Conservation (phyloP, 1,284 basidiomycete genomes). For the Schizopora paradoxa region DNA sequence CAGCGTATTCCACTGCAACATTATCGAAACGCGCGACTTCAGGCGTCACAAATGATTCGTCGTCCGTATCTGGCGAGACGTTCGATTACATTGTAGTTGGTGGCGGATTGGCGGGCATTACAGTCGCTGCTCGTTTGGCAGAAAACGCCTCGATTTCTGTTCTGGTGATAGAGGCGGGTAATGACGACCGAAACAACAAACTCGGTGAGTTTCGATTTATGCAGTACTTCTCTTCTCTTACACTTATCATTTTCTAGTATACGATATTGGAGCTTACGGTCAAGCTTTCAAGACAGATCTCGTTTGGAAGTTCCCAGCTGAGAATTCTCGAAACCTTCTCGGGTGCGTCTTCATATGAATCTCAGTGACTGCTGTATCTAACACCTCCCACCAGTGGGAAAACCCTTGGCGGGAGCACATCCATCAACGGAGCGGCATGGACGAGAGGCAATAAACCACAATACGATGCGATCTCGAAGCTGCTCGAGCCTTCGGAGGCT, state of each 20-base stretch:
- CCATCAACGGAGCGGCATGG: constrained; percentile 56
- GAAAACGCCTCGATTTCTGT: constrained; percentile 49
- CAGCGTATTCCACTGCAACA: too few species aligned
- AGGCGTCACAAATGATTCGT: constrained; percentile 10
- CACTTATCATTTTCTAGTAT: too few species aligned
- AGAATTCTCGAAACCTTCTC: constrained; percentile 40
- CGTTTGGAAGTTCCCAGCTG: constrained; percentile 46
- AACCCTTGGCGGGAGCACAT: constrained; percentile 54
- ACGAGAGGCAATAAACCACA: constrained; percentile 52
- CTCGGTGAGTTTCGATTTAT: too few species aligned
- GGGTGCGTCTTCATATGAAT: constrained; percentile 39
- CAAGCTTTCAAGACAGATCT: constrained; percentile 41
- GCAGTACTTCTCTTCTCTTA: too few species aligned
- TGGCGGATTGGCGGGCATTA: constrained; percentile 57
- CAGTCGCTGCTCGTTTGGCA: constrained; percentile 54
- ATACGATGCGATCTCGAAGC: constrained; percentile 48
- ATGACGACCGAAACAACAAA: constrained; percentile 41
- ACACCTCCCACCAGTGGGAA: constrained; percentile 36
- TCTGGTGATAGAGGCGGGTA: constrained; percentile 56
- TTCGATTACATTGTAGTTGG: constrained; percentile 69
- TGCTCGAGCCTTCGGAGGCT: constrained; percentile 46
- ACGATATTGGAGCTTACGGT: constrained; percentile 45
- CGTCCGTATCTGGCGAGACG: constrained; percentile 24
- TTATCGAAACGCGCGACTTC: too few species aligned
- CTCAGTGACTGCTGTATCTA: too few species aligned